Percentiles rank a stretch among this genome's conserved stretches.
phyloP scores from a whole-genome alignment of 2,329 filamentous ascomycete species.

The Colletotrichum orbiculare region DNA sequence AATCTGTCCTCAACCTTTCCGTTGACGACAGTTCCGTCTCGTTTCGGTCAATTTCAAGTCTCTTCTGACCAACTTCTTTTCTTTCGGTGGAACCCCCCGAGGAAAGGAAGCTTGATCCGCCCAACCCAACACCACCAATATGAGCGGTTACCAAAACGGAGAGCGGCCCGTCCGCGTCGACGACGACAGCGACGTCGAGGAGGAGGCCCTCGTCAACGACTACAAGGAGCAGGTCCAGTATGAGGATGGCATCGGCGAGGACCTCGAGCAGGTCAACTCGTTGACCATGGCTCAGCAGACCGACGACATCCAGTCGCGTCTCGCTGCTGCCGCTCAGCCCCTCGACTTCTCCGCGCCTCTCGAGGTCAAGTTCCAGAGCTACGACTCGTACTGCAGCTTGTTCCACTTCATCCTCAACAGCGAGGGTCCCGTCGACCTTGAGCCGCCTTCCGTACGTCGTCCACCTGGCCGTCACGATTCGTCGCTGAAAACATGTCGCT shows the following conservation, averaged over 20 bases:
- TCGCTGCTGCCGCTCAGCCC: constrained; percentile 91
- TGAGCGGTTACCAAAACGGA: constrained; percentile 73
- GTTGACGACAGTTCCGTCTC: constrained; percentile 1
- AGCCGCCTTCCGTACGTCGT: constrained; percentile 88
- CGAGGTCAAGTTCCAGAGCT: constrained; percentile 97
- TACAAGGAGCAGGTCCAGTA: constrained; percentile 97
- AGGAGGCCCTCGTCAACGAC: constrained; percentile 94
- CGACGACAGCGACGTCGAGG: constrained; percentile 93
- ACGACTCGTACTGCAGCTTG: constrained; percentile 98
- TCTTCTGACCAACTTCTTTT: background rate
- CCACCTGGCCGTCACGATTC: background rate
- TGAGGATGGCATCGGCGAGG: constrained; percentile 81
- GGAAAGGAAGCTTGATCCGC: constrained; percentile 1
- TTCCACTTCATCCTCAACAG: constrained; percentile 99
- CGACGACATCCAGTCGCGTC: constrained; percentile 93
- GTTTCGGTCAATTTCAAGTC: constrained; percentile 6
- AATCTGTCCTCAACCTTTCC: constrained; percentile 30
- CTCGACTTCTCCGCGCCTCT: constrained; percentile 96
- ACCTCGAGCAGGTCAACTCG: constrained; percentile 80
- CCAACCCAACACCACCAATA: constrained; percentile 43
- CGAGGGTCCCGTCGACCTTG: constrained; percentile 96
- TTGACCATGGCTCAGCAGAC: constrained; percentile 77
- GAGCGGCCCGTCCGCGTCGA: constrained; percentile 70
- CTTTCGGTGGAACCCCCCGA: constrained; percentile 4
- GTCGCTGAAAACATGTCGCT: constrained; percentile 14